Evolutionary conservation across 139 green algal genomes (phyloP), one percentile per base, ranked within the genome.

Genomic region (Monoraphidium neglectum): DNA sequence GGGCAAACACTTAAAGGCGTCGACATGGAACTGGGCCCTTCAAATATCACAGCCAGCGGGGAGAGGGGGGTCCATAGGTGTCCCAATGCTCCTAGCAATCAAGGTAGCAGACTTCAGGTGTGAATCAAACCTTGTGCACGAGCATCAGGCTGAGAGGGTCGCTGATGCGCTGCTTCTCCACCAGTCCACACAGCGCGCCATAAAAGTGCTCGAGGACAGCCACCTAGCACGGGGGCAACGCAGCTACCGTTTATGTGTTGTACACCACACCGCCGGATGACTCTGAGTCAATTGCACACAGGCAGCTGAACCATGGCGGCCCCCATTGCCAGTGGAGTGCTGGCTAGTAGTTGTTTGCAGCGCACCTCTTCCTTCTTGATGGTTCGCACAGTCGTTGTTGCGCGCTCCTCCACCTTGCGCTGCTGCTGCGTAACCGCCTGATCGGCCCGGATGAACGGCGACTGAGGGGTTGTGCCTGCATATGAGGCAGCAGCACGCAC

Each of bases 131-230:
- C 77, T 83, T 83, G 57, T 87, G 79, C 36, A 91, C 70, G 33
- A 89, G 61, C 81, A 84, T 84, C n/a, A 91, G 83, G 30, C 67
- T 86, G 4, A 88, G 65, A 4, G 87, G 83, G 74, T 91, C 87
- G 35, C 70, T 83, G 76, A 91, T 82, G 37, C 79, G 77, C 77
- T 91, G 87, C 66, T 65, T 59, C 82, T 89, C 84, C 68, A 91
- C 87, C 70, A 91, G 75, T 32, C 76, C 76, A 62, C 87, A 89
- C 70, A 91, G 69, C 69, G 87, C 78, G 74, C 87, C 79, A 76
- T 89, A 91, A 67, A 91, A 91, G 74, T 84, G 83, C 84, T 89
- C 78, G 65, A 89, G 56, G 60, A 87, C 49, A 60, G 73, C 62
- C 43, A 82, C 62, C 77, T 82, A 32, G 21, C 4, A 49, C 12